A percentile compares a stretch with the other conserved stretches of the same genome.
These are phyloP conservation scores for Lactarius pseudohatsudake DNA, from an alignment of 768 basidiomycete species.

Conservation along the genomic window DNA sequence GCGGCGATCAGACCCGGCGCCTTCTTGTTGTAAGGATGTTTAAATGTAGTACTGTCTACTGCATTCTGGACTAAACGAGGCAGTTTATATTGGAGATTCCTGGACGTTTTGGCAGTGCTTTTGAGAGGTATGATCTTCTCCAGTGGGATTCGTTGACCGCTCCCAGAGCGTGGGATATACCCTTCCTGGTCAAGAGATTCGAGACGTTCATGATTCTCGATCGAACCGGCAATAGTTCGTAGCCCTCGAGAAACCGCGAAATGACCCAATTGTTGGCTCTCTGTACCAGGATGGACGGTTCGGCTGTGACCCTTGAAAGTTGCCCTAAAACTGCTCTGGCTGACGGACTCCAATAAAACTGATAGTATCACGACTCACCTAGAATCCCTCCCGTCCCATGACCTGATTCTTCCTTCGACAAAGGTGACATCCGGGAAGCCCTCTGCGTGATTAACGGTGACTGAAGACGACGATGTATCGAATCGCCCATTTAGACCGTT, in stretches of 20 bases:
- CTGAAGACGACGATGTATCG: constrained; percentile 9
- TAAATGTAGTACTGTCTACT: background rate
- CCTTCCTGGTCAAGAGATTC: constrained; percentile 1
- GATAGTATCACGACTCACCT: constrained; percentile 6
- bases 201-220: constrained; percentile 13
- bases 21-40: background rate
- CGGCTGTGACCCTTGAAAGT: constrained; percentile 5
- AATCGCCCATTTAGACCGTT: constrained; percentile 32
- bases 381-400: constrained; percentile 8
- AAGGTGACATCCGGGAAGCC: constrained; percentile 22
- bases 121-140: background rate
- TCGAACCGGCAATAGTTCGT: constrained; percentile 12
- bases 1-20: background rate
- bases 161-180: background rate
- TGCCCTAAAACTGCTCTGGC: constrained; percentile 6
- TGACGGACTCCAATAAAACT: background rate
- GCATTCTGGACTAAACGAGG: background rate
- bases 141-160: constrained; percentile 5
- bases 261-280: background rate
- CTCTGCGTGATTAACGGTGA: constrained; percentile 23
- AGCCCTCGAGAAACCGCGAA: constrained; percentile 9
- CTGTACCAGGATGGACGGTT: constrained; percentile 9
- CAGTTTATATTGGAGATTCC: constrained; percentile 4
- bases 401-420: constrained; percentile 10
- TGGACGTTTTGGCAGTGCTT: too few relatives aligned